Base-by-base conservation (phyloP, 179 eudicot genomes). In the Spinacia oleracea region DNA sequence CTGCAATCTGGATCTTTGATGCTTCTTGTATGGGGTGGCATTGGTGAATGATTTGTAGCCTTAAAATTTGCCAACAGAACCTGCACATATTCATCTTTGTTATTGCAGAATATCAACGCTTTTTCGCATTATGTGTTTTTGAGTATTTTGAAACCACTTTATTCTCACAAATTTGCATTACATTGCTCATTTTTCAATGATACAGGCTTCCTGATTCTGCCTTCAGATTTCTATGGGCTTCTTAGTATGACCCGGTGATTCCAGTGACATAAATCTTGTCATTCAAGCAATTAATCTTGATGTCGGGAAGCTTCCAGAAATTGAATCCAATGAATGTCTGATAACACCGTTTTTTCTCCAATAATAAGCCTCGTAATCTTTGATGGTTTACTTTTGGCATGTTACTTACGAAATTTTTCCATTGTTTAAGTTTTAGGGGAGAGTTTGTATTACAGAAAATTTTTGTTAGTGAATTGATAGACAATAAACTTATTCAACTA, bases 71-170 rank as follows among this genome's bases (percentile, higher is more conserved):
- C 86, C 85, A 75, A 79, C 74, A 88, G 74, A 88, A 92, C 97
- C 97, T 93, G 97, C 97, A 93, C 84, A 91, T 80, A 89, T 86
- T 87, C 88, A 93, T 87, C 81, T 85, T 84, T 81, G 87, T 87
- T 87, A 87, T 82, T 87, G 87, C 84, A 80, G 77, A 43, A 77
- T 77, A 84, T 73, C 82, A 78, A 74, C 78, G 78, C 75, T 77
- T 77, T 62, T 63, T 64, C 68, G 60, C 75, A 76, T 75, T 77
- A 80, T 82, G 34, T 72, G 51, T 38, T 69, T 74, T 38, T 60
- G 75, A 15, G 53, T 70, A 79, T 31, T 80, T 55, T 66, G 20
- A 51, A 53, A 59, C 59, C 40, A 38, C 80, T 60, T 48, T 59
- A 29, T 60, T 73, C 71, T 27, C 43, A 31, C 78, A 64, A 20